Evolutionary conservation across 345 rosid species (phyloP), one percentile per base, ranked within the genome.

Genomic region (Tarenaya hassleriana): DNA sequence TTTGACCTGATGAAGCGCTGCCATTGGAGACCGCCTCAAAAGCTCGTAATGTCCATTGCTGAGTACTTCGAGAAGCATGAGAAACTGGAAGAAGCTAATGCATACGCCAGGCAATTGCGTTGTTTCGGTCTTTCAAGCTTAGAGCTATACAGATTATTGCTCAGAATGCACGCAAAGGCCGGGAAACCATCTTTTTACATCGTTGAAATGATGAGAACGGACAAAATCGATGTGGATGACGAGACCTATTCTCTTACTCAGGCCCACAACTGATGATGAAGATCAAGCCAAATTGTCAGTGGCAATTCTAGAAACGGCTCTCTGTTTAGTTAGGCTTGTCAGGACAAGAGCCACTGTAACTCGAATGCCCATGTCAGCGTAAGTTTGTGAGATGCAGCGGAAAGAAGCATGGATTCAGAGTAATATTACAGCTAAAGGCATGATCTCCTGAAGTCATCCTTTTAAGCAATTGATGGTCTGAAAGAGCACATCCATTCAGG

Each of bases 151-250:
- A 78, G 64, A 64, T 50, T 75, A 6, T 41, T 80, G 52, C 77
- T 80, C 31, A 70, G 79, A 63, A 74, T 72, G 70, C 70, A 63
- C 63, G 56, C 52, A 47, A 24, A 47, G 38, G 75, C 74, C 7
- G 51, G 43, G 44, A 76, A 53, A 41, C 71, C 86, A 39, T 69
- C 70, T 38, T 49, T 1, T 52, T 52, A 70, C 59, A 64, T 80
- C 55, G 53, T 72, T 55, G 61, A 72, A 47, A 77, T 80, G 91
- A 80, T 83, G 80, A 67, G 70, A 47, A 64, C 48, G 54, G 84
- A 77, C 67, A 62, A 67, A 35, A 48, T 73, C 8, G 59, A 40
- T 69, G 50, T 69, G 60, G 77, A 51, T 60, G 56, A 62, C 39
- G 72, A 75, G 29, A 24, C 29, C 29, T 5, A 5, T 24, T 24